phyloP scores from a whole-genome alignment of 148 eudicot genomes.

The Rhododendron vialii region DNA sequence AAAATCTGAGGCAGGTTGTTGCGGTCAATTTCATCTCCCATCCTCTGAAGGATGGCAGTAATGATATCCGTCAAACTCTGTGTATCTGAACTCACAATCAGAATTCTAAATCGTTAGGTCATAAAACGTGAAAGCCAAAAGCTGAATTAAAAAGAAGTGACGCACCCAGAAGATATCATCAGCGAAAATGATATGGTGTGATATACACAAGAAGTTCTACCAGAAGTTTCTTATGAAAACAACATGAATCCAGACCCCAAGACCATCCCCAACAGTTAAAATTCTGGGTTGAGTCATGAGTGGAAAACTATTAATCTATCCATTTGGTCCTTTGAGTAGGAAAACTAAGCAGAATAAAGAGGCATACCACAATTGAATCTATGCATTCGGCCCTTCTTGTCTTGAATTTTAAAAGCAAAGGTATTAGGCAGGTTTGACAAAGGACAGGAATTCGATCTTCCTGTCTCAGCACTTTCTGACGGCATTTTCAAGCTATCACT shows the following conservation, averaged over 20 bases:
- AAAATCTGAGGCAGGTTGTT: conserved; percentile 70
- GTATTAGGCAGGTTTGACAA: conserved; percentile 34
- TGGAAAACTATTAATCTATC: background rate
- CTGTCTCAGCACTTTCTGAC: conserved; percentile 59
- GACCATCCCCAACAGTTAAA: background rate
- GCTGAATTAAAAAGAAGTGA: background rate
- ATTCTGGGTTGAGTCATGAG: background rate
- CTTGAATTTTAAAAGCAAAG: conserved; percentile 80
- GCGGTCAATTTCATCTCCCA: conserved; percentile 86
- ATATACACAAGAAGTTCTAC: background rate
- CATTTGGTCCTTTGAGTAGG: conserved; percentile 48
- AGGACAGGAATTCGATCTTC: conserved; percentile 44
- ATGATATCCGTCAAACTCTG: conserved; percentile 67
- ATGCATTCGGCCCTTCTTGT: conserved; percentile 79
- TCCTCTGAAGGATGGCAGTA: conserved; percentile 88
- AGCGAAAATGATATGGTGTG: background rate
- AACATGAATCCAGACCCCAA: background rate
- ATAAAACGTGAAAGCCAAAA: background rate
- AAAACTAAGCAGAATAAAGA: conserved; percentile 5
- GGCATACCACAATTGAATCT: conserved; percentile 76
- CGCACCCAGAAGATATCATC: background rate
- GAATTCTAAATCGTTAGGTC: background rate
- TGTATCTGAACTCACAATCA: conserved; percentile 44
- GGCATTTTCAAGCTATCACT: conserved; percentile 43
- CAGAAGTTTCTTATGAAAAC: background rate